A percentile compares a stretch with the other conserved stretches of the same genome.
Conservation (phyloP, 2,329 filamentous ascomycete genomes). For the Allantophomopsis cytisporea region DNA sequence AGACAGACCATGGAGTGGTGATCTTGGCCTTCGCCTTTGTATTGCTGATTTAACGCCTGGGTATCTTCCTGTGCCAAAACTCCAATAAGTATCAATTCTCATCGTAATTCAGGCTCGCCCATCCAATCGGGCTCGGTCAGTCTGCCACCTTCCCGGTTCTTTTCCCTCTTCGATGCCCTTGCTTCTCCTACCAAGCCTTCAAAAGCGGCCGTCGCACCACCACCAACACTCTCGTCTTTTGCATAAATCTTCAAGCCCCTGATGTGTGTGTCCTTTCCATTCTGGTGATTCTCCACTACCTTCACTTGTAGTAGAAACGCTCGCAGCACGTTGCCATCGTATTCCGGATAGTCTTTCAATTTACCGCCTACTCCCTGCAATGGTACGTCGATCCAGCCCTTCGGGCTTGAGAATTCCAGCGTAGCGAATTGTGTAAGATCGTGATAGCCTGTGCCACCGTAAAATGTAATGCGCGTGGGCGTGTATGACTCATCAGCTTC, state of each 20-base stretch:
- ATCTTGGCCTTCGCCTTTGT: too few species aligned
- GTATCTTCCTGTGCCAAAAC: background rate
- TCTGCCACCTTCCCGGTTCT: slow-evolving; percentile 4
- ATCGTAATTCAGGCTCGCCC: slow-evolving; percentile 19
- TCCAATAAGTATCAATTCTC: slow-evolving; percentile 2
- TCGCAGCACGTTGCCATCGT: slow-evolving; percentile 62
- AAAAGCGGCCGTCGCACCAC: slow-evolving; percentile 5
- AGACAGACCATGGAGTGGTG: too few species aligned
- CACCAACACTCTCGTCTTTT: slow-evolving; percentile 13
- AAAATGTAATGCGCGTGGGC: slow-evolving; percentile 80
- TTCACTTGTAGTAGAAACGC: slow-evolving; percentile 85
- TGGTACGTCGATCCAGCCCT: slow-evolving; percentile 84
- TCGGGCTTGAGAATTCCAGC: slow-evolving; percentile 64
- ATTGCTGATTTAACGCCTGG: too few species aligned
- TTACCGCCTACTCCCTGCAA: slow-evolving; percentile 40
- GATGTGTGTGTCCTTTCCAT: slow-evolving; percentile 97
- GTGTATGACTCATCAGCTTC: slow-evolving; percentile 92
- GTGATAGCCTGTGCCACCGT: slow-evolving; percentile 82
- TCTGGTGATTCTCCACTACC: slow-evolving; percentile 94
- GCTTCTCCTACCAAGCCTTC: slow-evolving; percentile 4
- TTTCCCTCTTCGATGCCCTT: background rate
- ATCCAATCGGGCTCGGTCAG: slow-evolving; percentile 18
- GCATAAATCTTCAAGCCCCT: slow-evolving; percentile 80
- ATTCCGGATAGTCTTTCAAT: slow-evolving; percentile 14
- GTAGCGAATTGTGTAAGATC: slow-evolving; percentile 80